Conservation (phyloP, 1,284 basidiomycete genomes). For the Apiotrichum akiyoshidainum region DNA sequence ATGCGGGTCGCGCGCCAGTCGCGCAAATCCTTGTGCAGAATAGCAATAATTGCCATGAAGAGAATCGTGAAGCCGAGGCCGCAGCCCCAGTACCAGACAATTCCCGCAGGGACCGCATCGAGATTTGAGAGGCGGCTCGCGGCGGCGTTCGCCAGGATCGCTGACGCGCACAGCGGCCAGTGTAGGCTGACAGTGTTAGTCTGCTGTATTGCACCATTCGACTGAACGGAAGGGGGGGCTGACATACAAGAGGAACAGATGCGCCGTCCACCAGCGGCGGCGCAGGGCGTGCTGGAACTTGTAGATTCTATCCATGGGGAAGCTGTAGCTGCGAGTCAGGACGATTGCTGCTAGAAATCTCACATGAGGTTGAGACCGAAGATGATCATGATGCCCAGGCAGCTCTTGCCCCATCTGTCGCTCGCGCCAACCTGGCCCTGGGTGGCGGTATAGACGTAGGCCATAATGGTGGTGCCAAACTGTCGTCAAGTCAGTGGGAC, state of each 20-base stretch:
- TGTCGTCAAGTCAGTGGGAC: neutral
- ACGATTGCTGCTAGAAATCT: neutral
- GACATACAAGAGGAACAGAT: neutral
- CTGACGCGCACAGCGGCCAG: neutral
- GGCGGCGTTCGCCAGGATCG: neutral
- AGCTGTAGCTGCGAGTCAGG: neutral
- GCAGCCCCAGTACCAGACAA: constrained; percentile 44
- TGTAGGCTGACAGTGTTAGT: neutral
- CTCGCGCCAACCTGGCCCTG: neutral
- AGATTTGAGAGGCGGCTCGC: neutral
- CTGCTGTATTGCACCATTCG: too few species aligned
- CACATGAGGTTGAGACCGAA: neutral
- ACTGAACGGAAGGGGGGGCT: too few species aligned
- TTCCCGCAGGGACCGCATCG: neutral
- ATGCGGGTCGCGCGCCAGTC: constrained; percentile 13
- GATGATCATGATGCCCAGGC: neutral
- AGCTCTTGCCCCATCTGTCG: neutral
- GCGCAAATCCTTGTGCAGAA: constrained; percentile 34
- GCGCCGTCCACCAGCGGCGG: neutral
- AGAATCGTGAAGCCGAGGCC: constrained; percentile 44
- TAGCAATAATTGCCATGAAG: constrained; percentile 40
- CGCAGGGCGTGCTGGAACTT: neutral
- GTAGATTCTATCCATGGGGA: neutral
- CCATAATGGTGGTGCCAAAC: neutral
- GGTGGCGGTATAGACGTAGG: neutral